Conservation (phyloP, 2,329 filamentous ascomycete species). For the Didymosphaeria variabile region DNA sequence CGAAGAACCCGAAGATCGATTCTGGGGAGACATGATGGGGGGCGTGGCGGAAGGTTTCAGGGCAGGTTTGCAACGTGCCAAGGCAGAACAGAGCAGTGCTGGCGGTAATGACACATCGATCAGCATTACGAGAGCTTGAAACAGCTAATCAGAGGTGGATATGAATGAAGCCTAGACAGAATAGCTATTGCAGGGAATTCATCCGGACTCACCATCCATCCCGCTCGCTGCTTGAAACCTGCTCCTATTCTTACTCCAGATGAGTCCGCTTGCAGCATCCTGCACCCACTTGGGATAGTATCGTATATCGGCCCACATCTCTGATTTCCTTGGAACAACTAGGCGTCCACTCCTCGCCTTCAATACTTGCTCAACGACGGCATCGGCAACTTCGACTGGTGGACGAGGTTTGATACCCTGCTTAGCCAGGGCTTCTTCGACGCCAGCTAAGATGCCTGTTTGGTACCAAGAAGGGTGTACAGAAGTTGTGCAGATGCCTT, state of each 20-base stretch:
- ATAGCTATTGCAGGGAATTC: too few species aligned
- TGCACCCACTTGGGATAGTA: constrained; percentile 38
- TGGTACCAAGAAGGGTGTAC: constrained; percentile 40
- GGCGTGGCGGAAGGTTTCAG: background rate
- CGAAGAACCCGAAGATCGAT: background rate
- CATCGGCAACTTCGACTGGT: constrained; percentile 30
- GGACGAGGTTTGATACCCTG: constrained; percentile 27
- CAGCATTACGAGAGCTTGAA: background rate
- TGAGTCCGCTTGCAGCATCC: constrained; percentile 31
- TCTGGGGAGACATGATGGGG: background rate
- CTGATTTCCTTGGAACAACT: constrained; percentile 29
- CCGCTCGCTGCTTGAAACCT: background rate
- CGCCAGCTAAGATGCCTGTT: constrained; percentile 35
- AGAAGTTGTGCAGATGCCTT: constrained; percentile 39
- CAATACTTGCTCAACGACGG: constrained; percentile 38
- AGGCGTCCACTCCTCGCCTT: constrained; percentile 33
- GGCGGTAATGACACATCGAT: background rate
- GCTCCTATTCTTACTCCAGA: constrained; percentile 22
- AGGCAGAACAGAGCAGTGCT: background rate
- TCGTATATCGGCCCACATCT: constrained; percentile 23
- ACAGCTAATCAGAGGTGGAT: too few species aligned
- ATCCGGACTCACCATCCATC: background rate
- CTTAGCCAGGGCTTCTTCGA: constrained; percentile 24
- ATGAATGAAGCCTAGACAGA: too few species aligned
- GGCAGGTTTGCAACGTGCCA: background rate